These are phyloP conservation scores for Volutella citrinella DNA, from an alignment of 2,329 filamentous ascomycete genomes.

Conservation along the genomic window DNA sequence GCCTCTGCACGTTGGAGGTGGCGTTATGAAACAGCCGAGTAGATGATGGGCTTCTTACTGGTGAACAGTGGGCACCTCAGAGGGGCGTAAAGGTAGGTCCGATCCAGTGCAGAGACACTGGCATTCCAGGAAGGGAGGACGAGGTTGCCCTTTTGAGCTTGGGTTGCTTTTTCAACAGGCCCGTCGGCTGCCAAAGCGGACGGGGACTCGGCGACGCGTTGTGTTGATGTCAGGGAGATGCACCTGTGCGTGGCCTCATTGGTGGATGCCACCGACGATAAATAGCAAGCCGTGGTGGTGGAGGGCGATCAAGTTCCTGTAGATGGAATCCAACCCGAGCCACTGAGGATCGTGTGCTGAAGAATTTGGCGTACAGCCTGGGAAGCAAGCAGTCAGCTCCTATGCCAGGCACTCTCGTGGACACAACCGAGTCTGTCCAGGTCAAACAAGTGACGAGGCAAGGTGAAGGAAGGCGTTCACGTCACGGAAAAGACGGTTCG, in stretches of 20 bases:
- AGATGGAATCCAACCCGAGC: constrained; percentile 17
- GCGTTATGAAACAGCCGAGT: constrained; percentile 35
- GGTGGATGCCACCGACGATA: constrained; percentile 8
- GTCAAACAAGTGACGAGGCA: no score
- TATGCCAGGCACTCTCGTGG: no score
- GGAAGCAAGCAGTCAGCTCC: background rate
- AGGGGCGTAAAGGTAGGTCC: constrained; percentile 31
- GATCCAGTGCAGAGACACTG: constrained; percentile 36
- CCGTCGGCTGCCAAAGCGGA: constrained; percentile 19
- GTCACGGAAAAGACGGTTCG: no score
- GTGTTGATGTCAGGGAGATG: constrained; percentile 16
- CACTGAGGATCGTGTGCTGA: constrained; percentile 16
- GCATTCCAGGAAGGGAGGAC: constrained; percentile 35
- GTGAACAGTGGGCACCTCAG: constrained; percentile 28
- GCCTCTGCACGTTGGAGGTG: constrained; percentile 31
- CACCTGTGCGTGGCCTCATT: constrained; percentile 19
- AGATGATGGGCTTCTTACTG: constrained; percentile 30
- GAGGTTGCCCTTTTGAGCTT: constrained; percentile 22
- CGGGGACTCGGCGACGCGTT: constrained; percentile 17
- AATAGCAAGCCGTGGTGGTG: constrained; percentile 17
- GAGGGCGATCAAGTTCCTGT: constrained; percentile 14
- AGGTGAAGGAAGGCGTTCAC: no score
- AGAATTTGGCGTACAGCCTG: constrained; percentile 16
- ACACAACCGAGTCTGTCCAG: no score
- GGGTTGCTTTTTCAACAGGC: constrained; percentile 11